Conservation (phyloP, 2,329 filamentous ascomycete species). For the Ophiocordyceps australis region DNA sequence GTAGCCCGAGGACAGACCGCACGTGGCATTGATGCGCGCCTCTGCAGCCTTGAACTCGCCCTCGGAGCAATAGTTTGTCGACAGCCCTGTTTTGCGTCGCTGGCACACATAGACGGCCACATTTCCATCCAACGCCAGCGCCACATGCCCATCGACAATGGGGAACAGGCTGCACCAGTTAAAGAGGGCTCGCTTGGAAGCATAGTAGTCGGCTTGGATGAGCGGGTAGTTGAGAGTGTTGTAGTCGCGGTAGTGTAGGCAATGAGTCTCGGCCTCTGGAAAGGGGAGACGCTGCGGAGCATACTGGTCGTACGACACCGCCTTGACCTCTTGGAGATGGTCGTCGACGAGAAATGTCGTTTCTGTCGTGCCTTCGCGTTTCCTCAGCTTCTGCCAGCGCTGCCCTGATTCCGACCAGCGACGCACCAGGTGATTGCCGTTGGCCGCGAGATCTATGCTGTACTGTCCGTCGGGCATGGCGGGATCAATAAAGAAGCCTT, state of each 20-base stretch:
- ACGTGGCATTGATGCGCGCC: constrained; percentile 2
- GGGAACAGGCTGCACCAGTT: constrained; percentile 3
- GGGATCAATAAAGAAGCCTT: neutral
- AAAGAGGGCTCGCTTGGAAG: constrained; percentile 2
- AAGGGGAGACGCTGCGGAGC: neutral
- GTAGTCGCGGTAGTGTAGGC: constrained; percentile 1
- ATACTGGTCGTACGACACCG: neutral
- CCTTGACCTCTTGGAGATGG: neutral
- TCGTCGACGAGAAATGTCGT: constrained; percentile 3
- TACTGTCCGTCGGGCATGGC: constrained; percentile 1
- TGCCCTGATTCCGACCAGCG: neutral
- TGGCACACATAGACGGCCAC: constrained; percentile 3
- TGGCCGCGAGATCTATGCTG: neutral
- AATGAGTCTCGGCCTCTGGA: neutral
- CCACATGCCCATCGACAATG: constrained; percentile 1
- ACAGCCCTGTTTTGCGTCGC: neutral
- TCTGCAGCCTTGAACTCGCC: constrained; percentile 3
- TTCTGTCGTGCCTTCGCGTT: constrained; percentile 2
- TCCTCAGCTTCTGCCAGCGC: neutral
- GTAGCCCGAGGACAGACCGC: constrained; percentile 1
- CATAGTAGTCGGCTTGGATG: constrained; percentile 1
- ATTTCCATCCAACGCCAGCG: constrained; percentile 2
- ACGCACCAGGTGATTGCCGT: constrained; percentile 1
- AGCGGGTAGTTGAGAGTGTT: constrained; percentile 1
- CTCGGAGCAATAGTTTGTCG: constrained; percentile 1